These are phyloP conservation scores for Theileria sp. DNA, from an alignment of 169 alveolate genomes.

Conservation along the genomic window DNA sequence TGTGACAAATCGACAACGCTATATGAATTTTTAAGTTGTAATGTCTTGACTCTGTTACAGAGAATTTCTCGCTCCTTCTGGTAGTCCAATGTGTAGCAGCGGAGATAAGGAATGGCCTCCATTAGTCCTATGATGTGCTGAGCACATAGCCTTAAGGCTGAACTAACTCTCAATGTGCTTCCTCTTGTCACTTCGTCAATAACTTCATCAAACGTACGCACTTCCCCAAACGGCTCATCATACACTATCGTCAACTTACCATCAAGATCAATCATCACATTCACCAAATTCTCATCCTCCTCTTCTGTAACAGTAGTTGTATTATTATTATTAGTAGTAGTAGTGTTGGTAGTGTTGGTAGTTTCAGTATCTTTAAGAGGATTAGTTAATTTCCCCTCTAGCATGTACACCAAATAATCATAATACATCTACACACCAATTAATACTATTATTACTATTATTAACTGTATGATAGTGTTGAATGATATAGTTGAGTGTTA, in stretches of 20 bases:
- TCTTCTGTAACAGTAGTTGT: too few species aligned
- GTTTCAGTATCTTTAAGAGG: conserved; percentile 23
- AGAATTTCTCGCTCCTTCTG: conserved; percentile 46
- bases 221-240: conserved; percentile 33
- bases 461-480: background rate
- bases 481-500: background rate
- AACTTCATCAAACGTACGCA: conserved; percentile 28
- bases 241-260: conserved; percentile 56
- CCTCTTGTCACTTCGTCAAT: conserved; percentile 22
- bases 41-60: conserved; percentile 36
- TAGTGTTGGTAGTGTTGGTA: background rate
- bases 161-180: conserved; percentile 36
- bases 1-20: conserved; percentile 48
- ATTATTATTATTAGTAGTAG: background rate
- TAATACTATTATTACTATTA: background rate
- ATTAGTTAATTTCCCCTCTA: conserved; percentile 50
- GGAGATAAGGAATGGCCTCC: conserved; percentile 60
- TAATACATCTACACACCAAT: conserved; percentile 37
- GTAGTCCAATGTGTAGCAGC: conserved; percentile 64
- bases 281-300: conserved; percentile 41
- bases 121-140: conserved; percentile 63
- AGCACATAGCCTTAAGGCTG: conserved; percentile 59
- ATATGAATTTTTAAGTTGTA: conserved; percentile 60
- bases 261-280: conserved; percentile 44
- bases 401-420: conserved; percentile 65